phyloP scores from a whole-genome alignment of 1,284 basidiomycete species.

The Omphalotus olearius region DNA sequence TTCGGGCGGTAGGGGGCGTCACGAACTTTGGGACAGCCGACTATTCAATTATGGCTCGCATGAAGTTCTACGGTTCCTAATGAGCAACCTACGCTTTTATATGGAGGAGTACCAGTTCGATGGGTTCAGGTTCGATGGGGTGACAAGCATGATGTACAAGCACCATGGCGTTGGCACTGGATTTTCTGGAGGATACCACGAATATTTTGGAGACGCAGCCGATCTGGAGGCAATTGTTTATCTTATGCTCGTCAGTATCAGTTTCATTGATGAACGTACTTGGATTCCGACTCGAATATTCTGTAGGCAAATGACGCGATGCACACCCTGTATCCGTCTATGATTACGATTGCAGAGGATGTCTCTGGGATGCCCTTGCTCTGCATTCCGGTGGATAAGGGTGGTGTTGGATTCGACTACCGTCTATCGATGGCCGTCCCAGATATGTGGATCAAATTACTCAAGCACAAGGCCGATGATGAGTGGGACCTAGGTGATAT shows the following conservation, averaged over 20 bases:
- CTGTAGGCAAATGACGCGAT: conserved; percentile 89
- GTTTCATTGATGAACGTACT: not conserved
- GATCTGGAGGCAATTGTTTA: conserved; percentile 93
- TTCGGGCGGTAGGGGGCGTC: conserved; percentile 83
- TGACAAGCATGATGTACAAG: conserved; percentile 98
- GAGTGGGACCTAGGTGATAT: conserved; percentile 90
- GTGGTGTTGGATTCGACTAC: conserved; percentile 97
- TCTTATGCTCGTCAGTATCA: conserved; percentile 83
- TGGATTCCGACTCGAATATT: not conserved
- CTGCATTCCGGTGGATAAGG: conserved; percentile 74
- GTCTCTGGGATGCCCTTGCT: conserved; percentile 98
- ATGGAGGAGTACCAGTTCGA: conserved; percentile 96
- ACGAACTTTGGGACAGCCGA: conserved; percentile 96
- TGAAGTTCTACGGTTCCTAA: conserved; percentile 91
- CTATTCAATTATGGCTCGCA: conserved; percentile 96
- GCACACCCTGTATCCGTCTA: conserved; percentile 75
- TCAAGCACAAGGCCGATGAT: conserved; percentile 89
- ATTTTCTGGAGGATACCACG: conserved; percentile 96
- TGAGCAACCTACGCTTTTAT: conserved; percentile 94
- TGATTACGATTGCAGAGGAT: conserved; percentile 95
- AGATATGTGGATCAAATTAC: conserved; percentile 99
- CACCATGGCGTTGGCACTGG: conserved; percentile 98
- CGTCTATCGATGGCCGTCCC: conserved; percentile 97
- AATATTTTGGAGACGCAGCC: conserved; percentile 88
- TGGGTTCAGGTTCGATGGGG: conserved; percentile 97